These are phyloP conservation scores for Wickerhamiella vanderwaltii DNA, from an alignment of 805 yeast genomes.

Conservation along the genomic window DNA sequence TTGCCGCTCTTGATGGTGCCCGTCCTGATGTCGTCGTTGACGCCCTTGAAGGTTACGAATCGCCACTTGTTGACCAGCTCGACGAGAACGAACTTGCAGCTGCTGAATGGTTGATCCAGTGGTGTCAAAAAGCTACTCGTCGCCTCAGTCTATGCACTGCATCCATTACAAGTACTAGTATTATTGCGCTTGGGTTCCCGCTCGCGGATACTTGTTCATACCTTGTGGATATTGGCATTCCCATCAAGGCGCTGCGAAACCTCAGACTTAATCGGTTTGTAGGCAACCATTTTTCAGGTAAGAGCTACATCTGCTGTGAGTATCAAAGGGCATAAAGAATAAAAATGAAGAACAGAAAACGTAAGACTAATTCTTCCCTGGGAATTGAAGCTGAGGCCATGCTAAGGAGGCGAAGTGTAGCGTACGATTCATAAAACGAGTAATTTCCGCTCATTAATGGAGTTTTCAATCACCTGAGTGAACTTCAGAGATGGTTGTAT, in stretches of 20 bases:
- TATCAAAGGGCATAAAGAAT: too few species aligned
- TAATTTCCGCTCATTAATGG: too few species aligned
- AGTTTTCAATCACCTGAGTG: too few species aligned
- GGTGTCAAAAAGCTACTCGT: conserved; percentile 44
- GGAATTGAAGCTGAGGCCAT: too few species aligned
- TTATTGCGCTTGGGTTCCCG: conserved; percentile 65
- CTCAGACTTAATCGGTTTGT: neutral
- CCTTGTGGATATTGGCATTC: neutral
- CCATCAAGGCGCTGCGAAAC: neutral
- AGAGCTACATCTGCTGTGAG: too few species aligned
- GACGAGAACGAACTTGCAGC: conserved; percentile 22
- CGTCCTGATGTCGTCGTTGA: conserved; percentile 69
- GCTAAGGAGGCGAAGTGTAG: too few species aligned
- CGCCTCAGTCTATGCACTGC: conserved; percentile 67
- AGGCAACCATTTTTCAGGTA: neutral
- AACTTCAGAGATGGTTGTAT: too few species aligned
- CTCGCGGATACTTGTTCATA: conserved; percentile 21
- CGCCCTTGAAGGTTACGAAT: conserved; percentile 75
- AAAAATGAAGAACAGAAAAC: too few species aligned
- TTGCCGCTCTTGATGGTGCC: conserved; percentile 33
- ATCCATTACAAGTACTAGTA: conserved; percentile 40
- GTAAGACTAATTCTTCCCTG: too few species aligned
- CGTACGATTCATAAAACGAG: too few species aligned
- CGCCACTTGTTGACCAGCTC: conserved; percentile 47
- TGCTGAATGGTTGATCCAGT: conserved; percentile 37